These are phyloP conservation scores for Trametes punicea DNA, from an alignment of 768 basidiomycete species.

Conservation along the genomic window DNA sequence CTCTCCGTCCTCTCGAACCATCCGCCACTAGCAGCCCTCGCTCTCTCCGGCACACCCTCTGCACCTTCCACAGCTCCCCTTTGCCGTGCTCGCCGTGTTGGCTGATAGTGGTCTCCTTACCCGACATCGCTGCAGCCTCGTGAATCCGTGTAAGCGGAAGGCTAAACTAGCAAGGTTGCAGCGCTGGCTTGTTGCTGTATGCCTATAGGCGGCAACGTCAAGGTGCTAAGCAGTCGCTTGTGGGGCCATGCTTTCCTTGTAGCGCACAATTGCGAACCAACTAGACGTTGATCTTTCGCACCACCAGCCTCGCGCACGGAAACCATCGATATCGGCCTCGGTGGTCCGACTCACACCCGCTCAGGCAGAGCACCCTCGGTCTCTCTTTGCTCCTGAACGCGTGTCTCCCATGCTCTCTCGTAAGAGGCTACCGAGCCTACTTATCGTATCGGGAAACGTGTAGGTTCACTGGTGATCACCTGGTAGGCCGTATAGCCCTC, in stretches of 20 bases:
- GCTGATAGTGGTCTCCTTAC: not conserved
- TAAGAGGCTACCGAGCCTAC: not conserved
- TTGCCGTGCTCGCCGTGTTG: not conserved
- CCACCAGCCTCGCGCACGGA: not conserved
- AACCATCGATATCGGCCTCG: constrained; percentile 7
- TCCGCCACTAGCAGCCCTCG: not conserved
- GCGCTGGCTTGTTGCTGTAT: too few relatives aligned
- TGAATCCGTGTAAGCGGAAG: not conserved
- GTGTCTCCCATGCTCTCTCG: not conserved
- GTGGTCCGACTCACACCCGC: not conserved
- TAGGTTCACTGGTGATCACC: too few relatives aligned
- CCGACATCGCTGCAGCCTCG: not conserved
- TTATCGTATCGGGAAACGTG: not conserved
- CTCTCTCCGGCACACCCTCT: not conserved
- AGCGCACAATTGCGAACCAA: not conserved
- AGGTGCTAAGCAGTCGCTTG: not conserved
- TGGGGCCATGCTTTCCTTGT: not conserved
- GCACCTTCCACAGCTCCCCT: not conserved
- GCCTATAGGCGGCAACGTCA: not conserved
- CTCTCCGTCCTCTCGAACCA: not conserved
- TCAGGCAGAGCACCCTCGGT: not conserved
- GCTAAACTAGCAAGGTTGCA: too few relatives aligned
- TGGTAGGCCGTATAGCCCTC: too few relatives aligned
- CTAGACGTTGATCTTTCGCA: not conserved
- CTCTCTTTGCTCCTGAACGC: not conserved